These are phyloP conservation scores for Citrus mangshanensis DNA, from an alignment of 345 rosid genomes.

Conservation along the genomic window DNA sequence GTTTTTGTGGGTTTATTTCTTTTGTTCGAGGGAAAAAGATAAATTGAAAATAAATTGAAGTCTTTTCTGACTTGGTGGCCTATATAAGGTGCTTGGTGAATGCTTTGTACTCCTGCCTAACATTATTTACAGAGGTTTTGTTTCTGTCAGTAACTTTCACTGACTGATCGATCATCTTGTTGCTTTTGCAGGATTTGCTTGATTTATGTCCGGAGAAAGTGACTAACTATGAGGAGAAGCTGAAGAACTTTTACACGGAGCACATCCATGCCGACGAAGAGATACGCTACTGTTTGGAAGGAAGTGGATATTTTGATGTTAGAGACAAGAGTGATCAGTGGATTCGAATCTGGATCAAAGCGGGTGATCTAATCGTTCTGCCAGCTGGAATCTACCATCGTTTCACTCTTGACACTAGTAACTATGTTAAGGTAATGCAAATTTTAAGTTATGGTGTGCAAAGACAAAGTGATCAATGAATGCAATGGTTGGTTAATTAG, in stretches of 20 bases:
- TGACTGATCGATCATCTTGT: not conserved
- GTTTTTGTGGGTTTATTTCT: not conserved
- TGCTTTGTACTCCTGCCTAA: not conserved
- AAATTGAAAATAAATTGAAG: not conserved
- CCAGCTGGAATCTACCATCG: constrained; percentile 91
- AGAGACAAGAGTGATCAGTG: constrained; percentile 72
- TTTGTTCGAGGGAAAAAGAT: not conserved
- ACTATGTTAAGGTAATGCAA: constrained; percentile 65
- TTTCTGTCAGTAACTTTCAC: not conserved
- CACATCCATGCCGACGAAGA: constrained; percentile 89
- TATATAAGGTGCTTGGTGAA: not conserved
- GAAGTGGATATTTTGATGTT: constrained; percentile 88
- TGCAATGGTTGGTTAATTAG: not conserved
- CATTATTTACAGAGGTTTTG: not conserved
- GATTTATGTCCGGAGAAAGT: constrained; percentile 85
- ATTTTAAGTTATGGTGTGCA: not conserved
- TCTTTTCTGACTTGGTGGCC: not conserved
- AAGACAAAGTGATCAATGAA: not conserved
- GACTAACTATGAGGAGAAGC: constrained; percentile 80
- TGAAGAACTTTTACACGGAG: constrained; percentile 78
- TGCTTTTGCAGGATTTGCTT: constrained; percentile 58
- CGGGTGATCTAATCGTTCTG: constrained; percentile 74
- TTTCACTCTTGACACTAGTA: constrained; percentile 73
- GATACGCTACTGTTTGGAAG: constrained; percentile 80
- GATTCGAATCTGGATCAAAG: constrained; percentile 73